Percentiles rank a stretch among this genome's conserved stretches.
phyloP scores from a whole-genome alignment of 2,329 filamentous ascomycete genomes.

The Fusarium fracticaudum region DNA sequence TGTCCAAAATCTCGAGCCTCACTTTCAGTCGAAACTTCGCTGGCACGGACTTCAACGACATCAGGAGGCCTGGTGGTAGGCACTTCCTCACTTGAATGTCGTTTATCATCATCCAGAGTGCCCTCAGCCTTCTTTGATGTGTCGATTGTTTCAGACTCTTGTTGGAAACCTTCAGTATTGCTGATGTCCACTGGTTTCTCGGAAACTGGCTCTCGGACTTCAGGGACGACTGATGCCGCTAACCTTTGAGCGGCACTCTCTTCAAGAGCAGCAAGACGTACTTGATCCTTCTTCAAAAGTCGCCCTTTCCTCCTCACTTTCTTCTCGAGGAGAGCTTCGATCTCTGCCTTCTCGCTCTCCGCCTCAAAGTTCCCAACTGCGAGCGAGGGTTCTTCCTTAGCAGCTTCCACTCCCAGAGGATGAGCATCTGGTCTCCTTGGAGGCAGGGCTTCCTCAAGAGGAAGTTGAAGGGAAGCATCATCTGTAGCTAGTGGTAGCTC shows the following conservation, averaged over 20 bases:
- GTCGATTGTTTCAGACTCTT: not conserved
- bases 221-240: conserved; percentile 42
- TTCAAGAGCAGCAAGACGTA: conserved; percentile 30
- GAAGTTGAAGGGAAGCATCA: not conserved
- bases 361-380: conserved; percentile 37
- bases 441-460: conserved; percentile 28
- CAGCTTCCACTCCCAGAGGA: conserved; percentile 19
- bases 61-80: not conserved
- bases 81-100: not conserved
- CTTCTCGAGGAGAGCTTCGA: conserved; percentile 54
- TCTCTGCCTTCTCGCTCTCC: conserved; percentile 44
- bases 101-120: not conserved
- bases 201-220: conserved; percentile 30
- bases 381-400: conserved; percentile 31
- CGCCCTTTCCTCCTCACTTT: conserved; percentile 41
- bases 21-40: not conserved
- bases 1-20: not conserved
- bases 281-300: conserved; percentile 36
- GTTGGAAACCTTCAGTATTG: not conserved
- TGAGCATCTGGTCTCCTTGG: conserved; percentile 44
- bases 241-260: conserved; percentile 35
- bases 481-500: not conserved
- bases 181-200: conserved; percentile 19
- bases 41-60: not conserved
- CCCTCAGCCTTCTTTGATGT: not conserved